These are phyloP conservation scores for Pseudonitzschia pungens DNA, from an alignment of 108 stramenopile genomes.

Conservation along the genomic window DNA sequence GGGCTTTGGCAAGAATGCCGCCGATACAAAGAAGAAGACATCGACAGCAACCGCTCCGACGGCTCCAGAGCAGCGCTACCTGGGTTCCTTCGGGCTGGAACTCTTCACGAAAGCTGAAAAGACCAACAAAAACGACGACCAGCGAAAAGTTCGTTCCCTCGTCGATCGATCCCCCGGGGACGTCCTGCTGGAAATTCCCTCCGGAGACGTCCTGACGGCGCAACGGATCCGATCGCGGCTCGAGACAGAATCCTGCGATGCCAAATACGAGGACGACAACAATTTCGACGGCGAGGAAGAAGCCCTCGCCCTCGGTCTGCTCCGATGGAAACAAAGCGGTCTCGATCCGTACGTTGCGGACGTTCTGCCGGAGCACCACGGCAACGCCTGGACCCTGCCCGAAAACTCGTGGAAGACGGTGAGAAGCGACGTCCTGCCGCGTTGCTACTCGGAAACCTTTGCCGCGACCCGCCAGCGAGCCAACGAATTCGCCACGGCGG, in stretches of 20 bases:
- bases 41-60: not conserved
- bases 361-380: conserved; percentile 21
- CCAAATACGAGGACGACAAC: not conserved
- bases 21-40: too few species aligned
- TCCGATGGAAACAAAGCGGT: conserved; percentile 2
- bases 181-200: conserved; percentile 25
- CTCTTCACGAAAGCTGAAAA: conserved; percentile 9
- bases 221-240: not conserved
- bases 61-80: not conserved
- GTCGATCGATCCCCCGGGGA: conserved; percentile 31
- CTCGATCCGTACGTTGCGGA: conserved; percentile 24
- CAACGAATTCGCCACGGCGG: not conserved
- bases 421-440: too few species aligned
- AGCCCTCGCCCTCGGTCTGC: conserved; percentile 18
- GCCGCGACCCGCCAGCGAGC: conserved; percentile 23
- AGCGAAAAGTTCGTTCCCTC: conserved; percentile 21
- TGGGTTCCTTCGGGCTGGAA: conserved; percentile 17
- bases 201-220: conserved; percentile 22
- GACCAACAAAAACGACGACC: not conserved
- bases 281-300: conserved; percentile 16
- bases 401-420: not conserved
- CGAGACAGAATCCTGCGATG: not conserved
- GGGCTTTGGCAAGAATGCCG: not conserved
- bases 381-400: conserved; percentile 26
- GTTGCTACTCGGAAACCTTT: conserved; percentile 35